These are phyloP conservation scores for Coemansia sp. DNA, from an alignment of 192 early-diverging fungal species.

Conservation along the genomic window DNA sequence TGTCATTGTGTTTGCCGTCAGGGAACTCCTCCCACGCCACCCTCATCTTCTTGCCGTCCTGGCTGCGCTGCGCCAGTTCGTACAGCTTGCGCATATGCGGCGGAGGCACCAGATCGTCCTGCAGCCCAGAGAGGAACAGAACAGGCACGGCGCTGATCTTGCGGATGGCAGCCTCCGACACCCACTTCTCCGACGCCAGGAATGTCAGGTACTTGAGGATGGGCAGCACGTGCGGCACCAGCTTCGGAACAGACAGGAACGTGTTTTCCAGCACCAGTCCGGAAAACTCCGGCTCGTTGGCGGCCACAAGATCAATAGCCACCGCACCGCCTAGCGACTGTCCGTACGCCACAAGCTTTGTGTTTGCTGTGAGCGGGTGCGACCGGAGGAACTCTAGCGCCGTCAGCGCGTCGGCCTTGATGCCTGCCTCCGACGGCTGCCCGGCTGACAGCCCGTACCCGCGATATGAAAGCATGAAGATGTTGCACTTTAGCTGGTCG, in stretches of 20 bases:
- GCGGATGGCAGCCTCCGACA: slow-evolving; percentile 70
- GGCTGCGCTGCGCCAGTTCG: slow-evolving; percentile 56
- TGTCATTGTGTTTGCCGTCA: slow-evolving; percentile 91
- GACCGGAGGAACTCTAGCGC: slow-evolving; percentile 79
- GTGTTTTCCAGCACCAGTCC: slow-evolving; percentile 94
- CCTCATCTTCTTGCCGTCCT: slow-evolving; percentile 20
- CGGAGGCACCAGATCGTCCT: slow-evolving; percentile 88
- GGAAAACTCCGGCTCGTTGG: slow-evolving; percentile 72
- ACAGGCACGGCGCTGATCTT: slow-evolving; percentile 68
- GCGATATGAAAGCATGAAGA: slow-evolving; percentile 97
- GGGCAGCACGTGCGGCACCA: slow-evolving; percentile 85
- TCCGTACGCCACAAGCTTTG: slow-evolving; percentile 85
- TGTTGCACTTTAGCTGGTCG: slow-evolving; percentile 68
- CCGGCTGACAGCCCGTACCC: slow-evolving; percentile 93
- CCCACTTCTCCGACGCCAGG: slow-evolving; percentile 88
- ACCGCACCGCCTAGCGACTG: slow-evolving; percentile 98
- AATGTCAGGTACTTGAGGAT: slow-evolving; percentile 69
- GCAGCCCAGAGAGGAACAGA: slow-evolving; percentile 75
- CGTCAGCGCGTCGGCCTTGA: slow-evolving; percentile 84
- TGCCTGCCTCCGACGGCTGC: slow-evolving; percentile 78
- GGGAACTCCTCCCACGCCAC: slow-evolving; percentile 64
- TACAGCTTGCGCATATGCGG: slow-evolving; percentile 80
- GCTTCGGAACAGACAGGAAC: slow-evolving; percentile 80
- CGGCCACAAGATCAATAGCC: slow-evolving; percentile 79
- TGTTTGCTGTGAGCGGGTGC: slow-evolving; percentile 70